Evolutionary conservation across 148 eudicot species (phyloP), one percentile per base, ranked within the genome.

Genomic region (Drosera capensis): DNA sequence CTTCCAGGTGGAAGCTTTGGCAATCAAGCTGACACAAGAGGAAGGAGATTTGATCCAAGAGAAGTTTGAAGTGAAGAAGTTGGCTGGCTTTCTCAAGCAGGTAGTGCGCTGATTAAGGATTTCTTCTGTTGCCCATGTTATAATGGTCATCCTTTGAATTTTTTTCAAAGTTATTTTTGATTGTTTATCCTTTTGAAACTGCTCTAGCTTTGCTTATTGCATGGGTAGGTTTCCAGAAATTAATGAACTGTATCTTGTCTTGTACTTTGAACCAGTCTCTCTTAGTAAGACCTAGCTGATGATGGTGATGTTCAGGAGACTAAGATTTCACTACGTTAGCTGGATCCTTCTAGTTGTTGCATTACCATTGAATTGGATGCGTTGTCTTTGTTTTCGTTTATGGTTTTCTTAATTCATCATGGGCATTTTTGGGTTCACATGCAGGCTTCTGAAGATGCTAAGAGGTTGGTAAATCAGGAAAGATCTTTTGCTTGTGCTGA

Each of bases 381-480:
- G n/a, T 14, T 19, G 14, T n/a, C 9, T 7, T 60, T 8, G 23
- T 3, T 8, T 16, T 35, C 26, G 7, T 40, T 18, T 34, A 16
- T 14, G 7, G 14, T n/a, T 18, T 4, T 8, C 21, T 8, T n/a
- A 47, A 14, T 11, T 6, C 3, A 6, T 17, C 23, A 39, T 39
- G 37, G 35, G 16, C 18, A 3, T 36, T 30, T 24, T 25, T 50
- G 30, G 18, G 39, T 43, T 45, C 16, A 23, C 58, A 56, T 68
- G 31, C 55, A 90, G 99, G 95, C 99, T 60, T 90, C 99, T 29
- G 99, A 90, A 67, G 99, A 90, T 73, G 99, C 95, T 59, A 90
- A 90, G 63, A 78, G 82, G 58, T 57, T 90, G 68, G 99, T 90
- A 36, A 90, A 56, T 72, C 99, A 90, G 66, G 99, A 90, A 78